Evolutionary conservation across 306 rosid species (phyloP), one percentile per base, ranked within the genome.

Genomic region (Astragalus glycyphyllos): DNA sequence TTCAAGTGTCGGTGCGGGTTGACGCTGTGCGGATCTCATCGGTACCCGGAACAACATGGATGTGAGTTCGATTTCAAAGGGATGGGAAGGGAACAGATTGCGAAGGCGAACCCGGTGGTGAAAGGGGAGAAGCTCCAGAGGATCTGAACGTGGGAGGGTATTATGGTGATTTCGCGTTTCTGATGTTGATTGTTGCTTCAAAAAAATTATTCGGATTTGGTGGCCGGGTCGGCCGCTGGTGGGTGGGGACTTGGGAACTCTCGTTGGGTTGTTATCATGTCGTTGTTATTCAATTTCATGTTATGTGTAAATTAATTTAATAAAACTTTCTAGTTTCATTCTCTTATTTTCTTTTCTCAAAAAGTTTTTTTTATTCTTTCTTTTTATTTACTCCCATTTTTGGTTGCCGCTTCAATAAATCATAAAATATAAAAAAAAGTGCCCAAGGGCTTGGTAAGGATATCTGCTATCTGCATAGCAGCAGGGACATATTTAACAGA

Each of bases 41-140:
- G 98, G 65, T 85, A 87, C 83, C 92, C 98, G 64, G 96, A 92
- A 77, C 82, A 82, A 50, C 98, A 92, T 69, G 80, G 68, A 0
- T 89, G 96, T 37, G 83, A 61, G 63, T 92, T 89, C 57, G 98
- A 92, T 46, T 92, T 92, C 87, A 89, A 84, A 63, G 81, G 60
- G 3, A 16, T 88, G 84, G 98, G 90, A 5, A 83, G 79, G 65
- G 91, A 89, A 26, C 92, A 86, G 88, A 92, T 92, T 77, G 88
- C 90, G 35, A 88, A 78, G 79, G 96, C 98, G n/a, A 92, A 92
- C 46, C 98, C 98, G 44, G 80, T 89, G 37, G 86, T 92, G 44
- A 92, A 76, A 75, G 96, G 80, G 5, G 90, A 87, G 42, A 92
- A 92, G 66, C 87, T 92, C 0, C 78, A 75, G 7, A 92, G 67